Conservation (phyloP, 345 rosid species). For the Euphorbia pulcherrima region DNA sequence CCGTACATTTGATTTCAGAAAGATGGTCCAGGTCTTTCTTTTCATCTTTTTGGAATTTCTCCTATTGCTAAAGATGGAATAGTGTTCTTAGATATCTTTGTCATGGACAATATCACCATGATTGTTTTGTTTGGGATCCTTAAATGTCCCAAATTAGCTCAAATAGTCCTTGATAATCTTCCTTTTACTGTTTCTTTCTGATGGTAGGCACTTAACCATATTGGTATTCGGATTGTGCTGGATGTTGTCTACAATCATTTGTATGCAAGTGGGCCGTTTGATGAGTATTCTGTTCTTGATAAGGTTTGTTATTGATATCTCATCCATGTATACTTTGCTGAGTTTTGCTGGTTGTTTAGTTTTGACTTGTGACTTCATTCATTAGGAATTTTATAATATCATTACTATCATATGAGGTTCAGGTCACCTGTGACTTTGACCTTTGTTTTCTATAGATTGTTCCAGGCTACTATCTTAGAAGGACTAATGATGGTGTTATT, state of each 20-base stretch:
- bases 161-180: constrained; percentile 10
- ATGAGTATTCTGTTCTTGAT: constrained; percentile 79
- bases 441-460: constrained; percentile 54
- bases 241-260: constrained; percentile 97
- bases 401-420: background rate
- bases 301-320: constrained; percentile 44
- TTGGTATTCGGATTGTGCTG: constrained; percentile 69
- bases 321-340: background rate
- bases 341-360: constrained; percentile 3
- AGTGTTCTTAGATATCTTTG: constrained; percentile 9
- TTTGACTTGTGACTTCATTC: background rate
- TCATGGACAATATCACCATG: constrained; percentile 1
- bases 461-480: constrained; percentile 96
- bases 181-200: constrained; percentile 9
- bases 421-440: constrained; percentile 12
- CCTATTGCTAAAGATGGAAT: constrained; percentile 1
- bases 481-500: constrained; percentile 70
- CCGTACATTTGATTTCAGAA: constrained; percentile 78
- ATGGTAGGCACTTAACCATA: constrained; percentile 59
- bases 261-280: constrained; percentile 78
- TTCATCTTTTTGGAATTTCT: background rate
- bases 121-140: constrained; percentile 8
- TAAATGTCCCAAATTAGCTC: background rate
- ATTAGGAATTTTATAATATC: background rate
- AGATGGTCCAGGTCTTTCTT: constrained; percentile 78